Conservation (phyloP, 2,329 filamentous ascomycete species). For the Verticillium zaregamsianum region DNA sequence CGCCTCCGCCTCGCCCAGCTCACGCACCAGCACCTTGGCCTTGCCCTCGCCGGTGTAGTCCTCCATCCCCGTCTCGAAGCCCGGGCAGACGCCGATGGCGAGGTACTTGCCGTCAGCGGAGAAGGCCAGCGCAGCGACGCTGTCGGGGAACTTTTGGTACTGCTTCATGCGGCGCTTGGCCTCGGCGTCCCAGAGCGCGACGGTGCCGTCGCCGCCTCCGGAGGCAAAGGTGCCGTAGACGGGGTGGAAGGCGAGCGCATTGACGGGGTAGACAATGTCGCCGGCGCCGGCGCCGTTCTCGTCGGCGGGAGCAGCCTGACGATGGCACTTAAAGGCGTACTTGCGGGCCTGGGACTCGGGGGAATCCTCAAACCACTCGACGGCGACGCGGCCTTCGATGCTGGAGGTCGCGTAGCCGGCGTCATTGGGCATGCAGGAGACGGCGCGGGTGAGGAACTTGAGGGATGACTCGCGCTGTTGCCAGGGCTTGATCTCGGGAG, state of each 20-base stretch:
- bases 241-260: slow-evolving; percentile 85
- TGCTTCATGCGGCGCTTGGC: slow-evolving; percentile 86
- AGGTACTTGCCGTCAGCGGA: slow-evolving; percentile 72
- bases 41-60: slow-evolving; percentile 69
- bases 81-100: slow-evolving; percentile 77
- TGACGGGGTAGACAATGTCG: slow-evolving; percentile 88
- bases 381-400: slow-evolving; percentile 92
- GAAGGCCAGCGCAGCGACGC: slow-evolving; percentile 74
- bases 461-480: slow-evolving; percentile 90
- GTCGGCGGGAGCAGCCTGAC: slow-evolving; percentile 63
- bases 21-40: slow-evolving; percentile 75
- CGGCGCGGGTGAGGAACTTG: slow-evolving; percentile 91
- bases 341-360: slow-evolving; percentile 84
- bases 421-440: slow-evolving; percentile 95
- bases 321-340: slow-evolving; percentile 98
- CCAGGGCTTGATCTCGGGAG: slow-evolving; percentile 68
- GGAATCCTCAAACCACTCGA: slow-evolving; percentile 96
- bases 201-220: slow-evolving; percentile 84
- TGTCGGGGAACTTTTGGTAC: slow-evolving; percentile 79
- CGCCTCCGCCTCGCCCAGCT: slow-evolving; percentile 82
- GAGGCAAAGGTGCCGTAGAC: slow-evolving; percentile 80
- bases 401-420: slow-evolving; percentile 87
- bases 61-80: slow-evolving; percentile 83
- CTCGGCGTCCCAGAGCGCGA: slow-evolving; percentile 90
- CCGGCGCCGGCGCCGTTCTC: slow-evolving; percentile 48